These are phyloP conservation scores for Annulohypoxylon stygium DNA, from an alignment of 495 filamentous ascomycete genomes.

Conservation along the genomic window DNA sequence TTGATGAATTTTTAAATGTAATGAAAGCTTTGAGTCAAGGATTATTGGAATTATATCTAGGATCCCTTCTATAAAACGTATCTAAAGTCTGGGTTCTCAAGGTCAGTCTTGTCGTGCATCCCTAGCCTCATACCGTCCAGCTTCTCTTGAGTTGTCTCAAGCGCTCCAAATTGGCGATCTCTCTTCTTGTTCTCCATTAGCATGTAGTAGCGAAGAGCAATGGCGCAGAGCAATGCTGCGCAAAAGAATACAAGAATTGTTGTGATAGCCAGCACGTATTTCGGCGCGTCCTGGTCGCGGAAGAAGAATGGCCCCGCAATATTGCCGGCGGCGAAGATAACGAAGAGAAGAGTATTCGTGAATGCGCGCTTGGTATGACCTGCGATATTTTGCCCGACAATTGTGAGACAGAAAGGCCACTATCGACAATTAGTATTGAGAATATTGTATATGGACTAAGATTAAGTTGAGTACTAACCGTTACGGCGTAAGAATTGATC, in stretches of 20 bases:
- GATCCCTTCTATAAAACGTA: conserved; percentile 1
- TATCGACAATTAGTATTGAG: not conserved
- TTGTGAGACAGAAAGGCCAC: conserved; percentile 20
- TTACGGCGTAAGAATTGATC: conserved; percentile 19
- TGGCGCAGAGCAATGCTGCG: conserved; percentile 14
- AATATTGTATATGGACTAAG: not conserved
- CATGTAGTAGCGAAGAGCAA: conserved; percentile 21
- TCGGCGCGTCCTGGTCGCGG: conserved; percentile 10
- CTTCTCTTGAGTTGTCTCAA: conserved; percentile 11
- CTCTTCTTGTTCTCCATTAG: conserved; percentile 1
- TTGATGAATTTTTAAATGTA: too few relatives aligned
- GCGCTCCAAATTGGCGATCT: conserved; percentile 12
- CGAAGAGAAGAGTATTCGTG: conserved; percentile 17
- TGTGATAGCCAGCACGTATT: conserved; percentile 16
- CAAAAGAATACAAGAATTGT: conserved; percentile 21
- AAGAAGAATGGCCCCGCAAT: conserved; percentile 23
- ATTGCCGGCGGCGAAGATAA: conserved; percentile 13
- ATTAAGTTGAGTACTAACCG: not conserved
- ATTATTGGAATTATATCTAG: too few relatives aligned
- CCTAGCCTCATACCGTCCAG: conserved; percentile 17
- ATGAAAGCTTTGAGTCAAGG: too few relatives aligned
- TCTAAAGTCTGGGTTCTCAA: conserved; percentile 17
- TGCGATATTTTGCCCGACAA: conserved; percentile 12
- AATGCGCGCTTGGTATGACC: conserved; percentile 16
- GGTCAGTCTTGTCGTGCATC: conserved; percentile 20